Evolutionary conservation across 1,284 basidiomycete genomes (phyloP).

Genomic region (Cryptococcus hybrid): DNA sequence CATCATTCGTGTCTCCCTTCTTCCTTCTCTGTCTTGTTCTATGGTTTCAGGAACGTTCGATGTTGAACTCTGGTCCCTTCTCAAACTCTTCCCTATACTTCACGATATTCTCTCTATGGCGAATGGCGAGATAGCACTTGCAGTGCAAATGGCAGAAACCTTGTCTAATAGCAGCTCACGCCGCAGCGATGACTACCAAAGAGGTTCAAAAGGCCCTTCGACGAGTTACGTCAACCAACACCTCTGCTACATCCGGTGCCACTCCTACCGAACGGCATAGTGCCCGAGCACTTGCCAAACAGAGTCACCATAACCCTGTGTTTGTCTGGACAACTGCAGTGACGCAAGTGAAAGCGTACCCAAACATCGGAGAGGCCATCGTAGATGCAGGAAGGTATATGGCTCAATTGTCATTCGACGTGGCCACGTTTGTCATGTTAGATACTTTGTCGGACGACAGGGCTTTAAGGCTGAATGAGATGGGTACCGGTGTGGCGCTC

Average conservation of each 20-base stretch:
- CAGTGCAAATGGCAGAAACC: constrained; percentile 22
- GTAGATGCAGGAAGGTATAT: constrained; percentile 88
- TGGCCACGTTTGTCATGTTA: constrained; percentile 82
- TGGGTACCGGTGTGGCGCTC: constrained; percentile 85
- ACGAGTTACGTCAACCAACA: constrained; percentile 44
- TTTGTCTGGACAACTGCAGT: constrained; percentile 88
- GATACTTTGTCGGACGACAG: constrained; percentile 84
- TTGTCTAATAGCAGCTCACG: constrained; percentile 36
- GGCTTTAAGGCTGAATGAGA: constrained; percentile 82
- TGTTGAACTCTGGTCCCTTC: constrained; percentile 82
- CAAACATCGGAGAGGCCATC: constrained; percentile 87
- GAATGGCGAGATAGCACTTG: constrained; percentile 82
- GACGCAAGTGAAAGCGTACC: constrained; percentile 94
- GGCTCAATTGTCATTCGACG: constrained; percentile 89
- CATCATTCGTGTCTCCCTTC: constrained; percentile 72
- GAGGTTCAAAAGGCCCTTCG: constrained; percentile 53
- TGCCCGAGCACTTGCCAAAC: constrained; percentile 86
- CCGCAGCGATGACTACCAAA: constrained; percentile 48
- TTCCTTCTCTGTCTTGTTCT: constrained; percentile 84
- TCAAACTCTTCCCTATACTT: constrained; percentile 71
- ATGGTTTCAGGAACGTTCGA: constrained; percentile 81
- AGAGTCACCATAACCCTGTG: constrained; percentile 89
- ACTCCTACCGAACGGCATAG: constrained; percentile 36
- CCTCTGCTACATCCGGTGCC: constrained; percentile 12
- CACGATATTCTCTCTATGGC: constrained; percentile 87